Evolutionary conservation across 1,284 basidiomycete genomes (phyloP), one percentile per base, ranked within the genome.

Genomic region (Taiwanofungus camphoratus): DNA sequence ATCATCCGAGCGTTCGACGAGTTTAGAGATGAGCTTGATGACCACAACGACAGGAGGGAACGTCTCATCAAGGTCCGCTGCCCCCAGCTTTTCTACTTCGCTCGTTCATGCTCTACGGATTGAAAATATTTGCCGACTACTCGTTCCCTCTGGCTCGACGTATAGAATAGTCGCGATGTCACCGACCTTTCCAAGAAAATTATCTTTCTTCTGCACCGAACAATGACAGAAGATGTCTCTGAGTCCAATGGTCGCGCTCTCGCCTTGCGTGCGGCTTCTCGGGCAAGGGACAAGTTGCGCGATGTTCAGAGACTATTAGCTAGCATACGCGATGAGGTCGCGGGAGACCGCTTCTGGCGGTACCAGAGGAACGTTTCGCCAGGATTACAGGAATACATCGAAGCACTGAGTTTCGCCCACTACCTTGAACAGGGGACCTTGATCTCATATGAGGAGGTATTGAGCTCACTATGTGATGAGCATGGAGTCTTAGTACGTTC

Each of bases 161-260:
- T 26, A 55, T 49, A 87, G 85, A 72, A 76, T 31, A 83, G 80
- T 58, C 77, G 95, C 24, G 93, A 96, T 62, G 78, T 92, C 51
- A 98, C 94, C 12, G 87, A 82, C 51, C 73, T 89, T n/a, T 92
- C 92, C 36, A 99, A 99, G 64, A 94, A 92, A 65, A 74, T 85
- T 57, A 98, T 99, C 50, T 98, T 98, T 58, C 82, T 92, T 37
- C 74, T 98, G 3, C 95, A 97, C 59, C 85, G 93, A 32, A 71
- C 82, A 44, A 70, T 78, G 42, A 71, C 75, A 49, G 79, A 77
- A 52, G 70, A 70, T 53, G 59, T 57, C 30, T 50, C 56, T 36
- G 65, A 74, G 21, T 33, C 42, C 12, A 51, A 52, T 24, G 60
- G 59, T 39, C 55, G 52, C 22, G 51, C 57, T 3, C 58, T 59